These are phyloP conservation scores for Pseudohalonectria lignicola DNA, from an alignment of 2,329 filamentous ascomycete genomes.

Conservation along the genomic window DNA sequence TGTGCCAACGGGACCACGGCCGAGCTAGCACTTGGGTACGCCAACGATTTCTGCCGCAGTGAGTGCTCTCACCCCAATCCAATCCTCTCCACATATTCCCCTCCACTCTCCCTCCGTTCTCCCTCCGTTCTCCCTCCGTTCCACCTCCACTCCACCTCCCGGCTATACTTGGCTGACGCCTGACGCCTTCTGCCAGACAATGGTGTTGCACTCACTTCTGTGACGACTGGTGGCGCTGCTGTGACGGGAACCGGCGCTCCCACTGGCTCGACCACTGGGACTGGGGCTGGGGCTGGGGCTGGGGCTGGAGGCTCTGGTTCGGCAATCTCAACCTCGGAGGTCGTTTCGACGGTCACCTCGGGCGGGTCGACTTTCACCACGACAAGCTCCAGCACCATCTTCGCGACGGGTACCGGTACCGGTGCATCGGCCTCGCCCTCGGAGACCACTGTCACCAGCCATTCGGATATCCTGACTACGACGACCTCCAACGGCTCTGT, in stretches of 20 bases:
- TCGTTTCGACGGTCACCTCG: slow-evolving; percentile 7
- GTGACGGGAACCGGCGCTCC: slow-evolving; percentile 11
- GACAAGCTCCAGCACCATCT: slow-evolving; percentile 6
- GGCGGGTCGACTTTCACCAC: slow-evolving; percentile 6
- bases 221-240: slow-evolving; percentile 9
- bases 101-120: neutral
- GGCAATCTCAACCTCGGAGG: slow-evolving; percentile 6
- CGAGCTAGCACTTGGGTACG: slow-evolving; percentile 25
- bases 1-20: slow-evolving; percentile 24
- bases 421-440: slow-evolving; percentile 7
- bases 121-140: neutral
- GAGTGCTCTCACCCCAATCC: slow-evolving; percentile 7
- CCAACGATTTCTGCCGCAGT: slow-evolving; percentile 25
- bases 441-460: slow-evolving; percentile 20
- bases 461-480: slow-evolving; percentile 22
- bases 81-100: too few species aligned
- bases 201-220: neutral
- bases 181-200: neutral
- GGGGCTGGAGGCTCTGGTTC: slow-evolving; percentile 4
- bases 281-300: slow-evolving; percentile 3
- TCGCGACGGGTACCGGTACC: slow-evolving; percentile 3
- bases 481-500: slow-evolving; percentile 12
- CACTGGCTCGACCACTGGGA: slow-evolving; percentile 10
- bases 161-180: neutral
- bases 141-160: neutral